These are phyloP conservation scores for Acacia concinna DNA, from an alignment of 331 rosid genomes.

Conservation along the genomic window DNA sequence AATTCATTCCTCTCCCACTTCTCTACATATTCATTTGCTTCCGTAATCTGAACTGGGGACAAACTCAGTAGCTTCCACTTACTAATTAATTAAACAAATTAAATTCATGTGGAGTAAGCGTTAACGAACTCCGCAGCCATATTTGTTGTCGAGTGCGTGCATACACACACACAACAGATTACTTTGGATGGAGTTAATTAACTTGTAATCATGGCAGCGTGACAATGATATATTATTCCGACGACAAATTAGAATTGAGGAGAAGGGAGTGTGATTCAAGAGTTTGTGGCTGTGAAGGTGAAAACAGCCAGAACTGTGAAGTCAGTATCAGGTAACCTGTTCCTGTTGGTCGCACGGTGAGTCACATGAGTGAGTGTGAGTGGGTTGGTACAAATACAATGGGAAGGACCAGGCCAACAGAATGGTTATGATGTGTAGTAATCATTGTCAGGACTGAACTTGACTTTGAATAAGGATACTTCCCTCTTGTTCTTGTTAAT, in stretches of 20 bases:
- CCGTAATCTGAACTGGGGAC: slow-evolving; percentile 26
- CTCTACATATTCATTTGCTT: slow-evolving; percentile 5
- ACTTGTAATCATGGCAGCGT: background rate
- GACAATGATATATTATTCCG: background rate
- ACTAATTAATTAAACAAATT: background rate
- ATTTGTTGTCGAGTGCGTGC: background rate
- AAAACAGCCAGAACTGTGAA: background rate
- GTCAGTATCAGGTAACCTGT: background rate
- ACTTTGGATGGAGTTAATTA: background rate
- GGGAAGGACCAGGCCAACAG: slow-evolving; percentile 14
- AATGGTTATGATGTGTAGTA: background rate
- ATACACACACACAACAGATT: background rate
- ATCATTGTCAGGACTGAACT: background rate
- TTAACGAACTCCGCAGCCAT: background rate
- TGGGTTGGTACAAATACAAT: background rate
- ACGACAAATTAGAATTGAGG: background rate
- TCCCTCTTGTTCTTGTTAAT: background rate
- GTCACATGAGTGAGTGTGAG: background rate
- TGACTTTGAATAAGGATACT: background rate
- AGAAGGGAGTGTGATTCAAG: background rate
- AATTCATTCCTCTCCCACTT: background rate
- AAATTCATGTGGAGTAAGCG: background rate
- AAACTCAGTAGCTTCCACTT: slow-evolving; percentile 8
- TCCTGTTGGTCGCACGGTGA: background rate
- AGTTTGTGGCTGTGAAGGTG: background rate